phyloP scores from a whole-genome alignment of 1,284 basidiomycete species.

The Tausonia pullulans region DNA sequence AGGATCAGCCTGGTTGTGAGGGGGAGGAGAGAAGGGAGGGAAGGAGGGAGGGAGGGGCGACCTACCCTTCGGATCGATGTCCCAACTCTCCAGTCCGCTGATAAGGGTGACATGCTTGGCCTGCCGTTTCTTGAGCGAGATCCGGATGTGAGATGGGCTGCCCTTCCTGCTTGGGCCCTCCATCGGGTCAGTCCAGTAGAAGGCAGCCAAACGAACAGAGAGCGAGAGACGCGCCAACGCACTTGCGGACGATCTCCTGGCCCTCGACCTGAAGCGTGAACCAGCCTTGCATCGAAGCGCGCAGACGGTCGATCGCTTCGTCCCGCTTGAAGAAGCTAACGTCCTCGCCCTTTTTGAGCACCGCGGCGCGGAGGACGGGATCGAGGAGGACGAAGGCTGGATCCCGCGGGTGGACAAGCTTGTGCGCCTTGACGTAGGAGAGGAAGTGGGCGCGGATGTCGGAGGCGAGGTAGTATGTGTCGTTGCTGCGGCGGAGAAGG shows the following conservation, averaged over 20 bases:
- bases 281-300: neutral
- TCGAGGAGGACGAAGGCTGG: constrained; percentile 7
- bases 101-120: constrained; percentile 12
- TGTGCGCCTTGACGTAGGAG: constrained; percentile 6
- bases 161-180: constrained; percentile 5
- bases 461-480: neutral
- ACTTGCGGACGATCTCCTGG: constrained; percentile 10
- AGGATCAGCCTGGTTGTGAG: neutral
- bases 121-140: constrained; percentile 11
- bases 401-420: constrained; percentile 2
- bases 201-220: neutral
- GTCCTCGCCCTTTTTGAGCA: constrained; percentile 14
- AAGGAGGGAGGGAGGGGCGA: neutral
- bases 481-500: neutral
- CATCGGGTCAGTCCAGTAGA: too few relatives aligned
- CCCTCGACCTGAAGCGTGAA: neutral
- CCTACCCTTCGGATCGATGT: constrained; percentile 12
- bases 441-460: constrained; percentile 7
- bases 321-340: constrained; percentile 4
- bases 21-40: neutral
- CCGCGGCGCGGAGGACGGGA: constrained; percentile 4
- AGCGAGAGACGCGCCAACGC: neutral
- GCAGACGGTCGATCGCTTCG: constrained; percentile 4
- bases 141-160: constrained; percentile 1
- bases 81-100: constrained; percentile 13